Conservation (phyloP, 768 basidiomycete species). For the Leccinum longicurvipes region DNA sequence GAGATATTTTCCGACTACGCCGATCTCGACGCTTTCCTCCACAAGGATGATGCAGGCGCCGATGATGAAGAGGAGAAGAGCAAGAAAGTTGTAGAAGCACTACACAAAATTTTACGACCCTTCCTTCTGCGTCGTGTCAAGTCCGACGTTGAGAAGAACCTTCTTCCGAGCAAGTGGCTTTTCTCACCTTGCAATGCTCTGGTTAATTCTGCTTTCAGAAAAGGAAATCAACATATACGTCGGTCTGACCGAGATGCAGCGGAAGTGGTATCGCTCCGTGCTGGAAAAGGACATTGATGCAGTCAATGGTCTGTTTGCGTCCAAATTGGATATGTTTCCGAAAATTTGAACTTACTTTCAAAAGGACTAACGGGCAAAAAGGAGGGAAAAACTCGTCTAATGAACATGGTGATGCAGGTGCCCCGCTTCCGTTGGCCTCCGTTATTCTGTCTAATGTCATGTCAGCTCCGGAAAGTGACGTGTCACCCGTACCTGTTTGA, state of each 20-base stretch:
- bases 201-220: conserved; percentile 43
- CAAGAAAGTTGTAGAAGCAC: conserved; percentile 91
- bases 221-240: conserved; percentile 99
- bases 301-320: conserved; percentile 69
- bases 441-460: neutral
- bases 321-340: neutral
- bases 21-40: conserved; percentile 92
- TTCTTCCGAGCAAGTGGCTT: conserved; percentile 71
- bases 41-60: conserved; percentile 71
- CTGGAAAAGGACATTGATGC: conserved; percentile 98
- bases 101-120: conserved; percentile 94
- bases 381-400: conserved; percentile 94
- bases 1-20: conserved; percentile 91
- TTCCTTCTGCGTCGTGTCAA: conserved; percentile 95
- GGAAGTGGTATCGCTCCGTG: conserved; percentile 96
- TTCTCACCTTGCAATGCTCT: neutral
- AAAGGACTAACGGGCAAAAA: conserved; percentile 91
- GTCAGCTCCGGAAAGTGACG: conserved; percentile 73
- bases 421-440: conserved; percentile 4
- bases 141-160: conserved; percentile 92
- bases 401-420: conserved; percentile 99
- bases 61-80: conserved; percentile 79
- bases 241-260: conserved; percentile 94
- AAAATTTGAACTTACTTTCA: neutral
- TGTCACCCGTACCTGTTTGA: conserved; percentile 93